Evolutionary conservation across 2,329 filamentous ascomycete species (phyloP), one percentile per base, ranked within the genome.

Genomic region (Stagonosporopsis tanaceti): DNA sequence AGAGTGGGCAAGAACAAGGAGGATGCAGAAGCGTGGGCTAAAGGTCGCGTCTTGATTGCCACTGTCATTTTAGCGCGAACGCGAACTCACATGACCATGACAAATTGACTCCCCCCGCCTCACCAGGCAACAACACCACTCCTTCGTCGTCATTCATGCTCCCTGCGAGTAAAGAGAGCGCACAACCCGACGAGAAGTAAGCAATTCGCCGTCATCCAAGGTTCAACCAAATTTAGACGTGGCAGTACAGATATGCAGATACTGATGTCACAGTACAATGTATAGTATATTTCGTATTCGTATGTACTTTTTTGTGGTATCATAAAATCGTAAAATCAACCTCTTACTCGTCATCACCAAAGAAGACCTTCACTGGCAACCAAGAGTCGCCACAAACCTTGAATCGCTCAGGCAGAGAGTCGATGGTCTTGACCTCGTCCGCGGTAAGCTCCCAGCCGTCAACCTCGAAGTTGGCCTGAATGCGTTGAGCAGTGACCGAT

Each of bases 331-430:
- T 62, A 35, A 54, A 42, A 3, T 7, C 12, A 38, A 44, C 5
- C 25, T 11, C 45, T 50, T 74, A 93, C 80, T 93, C 90, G 70
- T 93, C 89, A 68, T 93, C 90, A 7, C 89, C 90, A 73, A 92
- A 92, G 83, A 95, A 95, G 34, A 94, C 90, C 82, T 88, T 89
- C 59, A 90, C 77, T 0, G 90, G 91, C 69, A 92, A 73, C 88
- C 89, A 94, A 27, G 72, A 78, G 73, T 94, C 92, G 34, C 84
- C 84, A 71, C 90, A 95, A 61, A 78, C 76, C 70, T 78, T 96
- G 84, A 93, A 94, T 47, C 92, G 86, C 60, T 91, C 89, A 69
- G 85, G 82, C 52, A 94, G 83, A 68, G 79, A 84, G 69, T 87
- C 86, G 47, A 96, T 81, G 76, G 85, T 81, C 67, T 84, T 82